Evolutionary conservation across 192 early-diverging fungal genomes (phyloP).

Genomic region (Mortierella claussenii): DNA sequence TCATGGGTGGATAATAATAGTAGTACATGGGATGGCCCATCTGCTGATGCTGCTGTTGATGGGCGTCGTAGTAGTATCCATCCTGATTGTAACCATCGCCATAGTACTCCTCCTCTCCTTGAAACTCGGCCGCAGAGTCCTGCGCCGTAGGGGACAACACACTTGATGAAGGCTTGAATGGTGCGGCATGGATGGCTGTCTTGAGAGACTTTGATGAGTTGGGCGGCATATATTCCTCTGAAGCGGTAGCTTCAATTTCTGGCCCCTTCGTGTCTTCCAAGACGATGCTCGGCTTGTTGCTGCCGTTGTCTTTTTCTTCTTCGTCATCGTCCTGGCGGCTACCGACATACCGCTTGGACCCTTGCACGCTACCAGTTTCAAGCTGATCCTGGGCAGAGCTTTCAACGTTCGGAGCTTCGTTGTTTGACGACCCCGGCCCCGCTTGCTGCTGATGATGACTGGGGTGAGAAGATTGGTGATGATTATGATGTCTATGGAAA

Average conservation of each 20-base stretch:
- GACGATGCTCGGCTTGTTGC: background rate
- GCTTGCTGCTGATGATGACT: constrained; percentile 2
- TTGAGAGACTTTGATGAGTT: constrained; percentile 35
- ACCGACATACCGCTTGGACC: constrained; percentile 10
- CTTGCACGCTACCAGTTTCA: background rate
- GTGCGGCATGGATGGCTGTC: constrained; percentile 47
- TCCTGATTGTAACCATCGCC: constrained; percentile 10
- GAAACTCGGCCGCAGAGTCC: background rate
- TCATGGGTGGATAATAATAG: constrained; percentile 40
- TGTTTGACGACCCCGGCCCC: background rate
- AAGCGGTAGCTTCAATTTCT: background rate
- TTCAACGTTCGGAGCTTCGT: background rate
- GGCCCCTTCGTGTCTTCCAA: background rate
- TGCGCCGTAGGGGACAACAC: constrained; percentile 6
- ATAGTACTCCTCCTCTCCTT: constrained; percentile 32
- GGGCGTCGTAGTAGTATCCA: constrained; percentile 44
- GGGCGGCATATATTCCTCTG: constrained; percentile 7
- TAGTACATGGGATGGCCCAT: constrained; percentile 45
- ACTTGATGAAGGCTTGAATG: constrained; percentile 30
- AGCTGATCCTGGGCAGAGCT: background rate
- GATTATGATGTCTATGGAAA: constrained; percentile 19
- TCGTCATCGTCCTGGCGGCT: background rate
- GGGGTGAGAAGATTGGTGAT: constrained; percentile 10
- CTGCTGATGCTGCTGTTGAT: too few species aligned
- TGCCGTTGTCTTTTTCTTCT: constrained; percentile 1